A percentile compares a stretch with the other conserved stretches of the same genome.
Evolutionary conservation across 2,329 filamentous ascomycete genomes (phyloP).

Genomic region (Aspergillus aculeatinus): DNA sequence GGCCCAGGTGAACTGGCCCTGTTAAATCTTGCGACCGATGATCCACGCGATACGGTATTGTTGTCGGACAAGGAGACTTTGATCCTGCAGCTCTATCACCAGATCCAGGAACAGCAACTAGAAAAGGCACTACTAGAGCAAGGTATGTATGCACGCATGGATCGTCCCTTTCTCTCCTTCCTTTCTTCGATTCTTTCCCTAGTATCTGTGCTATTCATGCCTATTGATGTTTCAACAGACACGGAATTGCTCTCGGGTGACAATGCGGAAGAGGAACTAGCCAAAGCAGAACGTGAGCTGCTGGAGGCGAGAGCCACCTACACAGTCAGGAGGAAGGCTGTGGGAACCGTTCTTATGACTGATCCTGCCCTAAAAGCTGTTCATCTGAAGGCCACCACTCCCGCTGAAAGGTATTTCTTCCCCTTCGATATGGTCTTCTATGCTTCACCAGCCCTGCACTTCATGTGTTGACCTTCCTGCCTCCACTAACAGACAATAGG

Average conservation of each 20-base stretch:
- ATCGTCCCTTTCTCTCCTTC: too few relatives aligned
- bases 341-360: conserved; percentile 67
- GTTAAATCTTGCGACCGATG: conserved; percentile 45
- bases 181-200: background rate
- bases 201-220: background rate
- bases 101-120: conserved; percentile 67
- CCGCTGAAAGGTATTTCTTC: conserved; percentile 63
- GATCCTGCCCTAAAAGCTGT: conserved; percentile 77
- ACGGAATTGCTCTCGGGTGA: conserved; percentile 46
- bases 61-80: conserved; percentile 66
- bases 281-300: conserved; percentile 61
- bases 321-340: conserved; percentile 66
- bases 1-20: conserved; percentile 36
- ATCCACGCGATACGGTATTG: conserved; percentile 49
- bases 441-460: conserved; percentile 4
- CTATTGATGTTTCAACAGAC: conserved; percentile 24
- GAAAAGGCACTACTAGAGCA: conserved; percentile 66
- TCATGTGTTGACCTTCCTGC: conserved; percentile 5
- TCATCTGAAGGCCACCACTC: conserved; percentile 64
- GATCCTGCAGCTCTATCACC: conserved; percentile 69
- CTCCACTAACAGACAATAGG: conserved; percentile 43
- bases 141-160: conserved; percentile 26
- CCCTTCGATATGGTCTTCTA: background rate
- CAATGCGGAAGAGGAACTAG: conserved; percentile 53
- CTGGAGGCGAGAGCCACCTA: conserved; percentile 70